Evolutionary conservation across 345 rosid genomes (phyloP).

Genomic region (Boechera divaricarpa): DNA sequence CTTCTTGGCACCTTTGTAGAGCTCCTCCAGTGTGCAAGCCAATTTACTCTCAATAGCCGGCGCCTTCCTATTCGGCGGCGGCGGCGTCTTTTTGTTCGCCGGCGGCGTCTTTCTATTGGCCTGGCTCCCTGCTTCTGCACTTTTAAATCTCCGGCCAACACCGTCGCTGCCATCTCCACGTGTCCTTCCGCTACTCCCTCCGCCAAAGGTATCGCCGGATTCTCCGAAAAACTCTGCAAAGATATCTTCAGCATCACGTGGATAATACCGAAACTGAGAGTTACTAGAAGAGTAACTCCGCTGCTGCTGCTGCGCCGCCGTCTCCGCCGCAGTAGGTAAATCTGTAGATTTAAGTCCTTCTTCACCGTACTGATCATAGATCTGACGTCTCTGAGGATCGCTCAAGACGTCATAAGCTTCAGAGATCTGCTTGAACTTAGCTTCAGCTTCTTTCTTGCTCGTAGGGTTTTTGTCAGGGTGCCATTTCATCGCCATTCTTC

Average conservation of each 20-base stretch:
- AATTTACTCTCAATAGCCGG: conserved; percentile 74
- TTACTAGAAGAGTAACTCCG: conserved; percentile 34
- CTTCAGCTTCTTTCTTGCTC: conserved; percentile 76
- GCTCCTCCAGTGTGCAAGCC: conserved; percentile 78
- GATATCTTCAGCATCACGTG: conserved; percentile 66
- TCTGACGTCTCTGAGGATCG: conserved; percentile 80
- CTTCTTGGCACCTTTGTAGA: conserved; percentile 72
- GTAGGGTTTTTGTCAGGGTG: conserved; percentile 90
- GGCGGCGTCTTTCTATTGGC: conserved; percentile 54
- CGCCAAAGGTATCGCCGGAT: conserved; percentile 37
- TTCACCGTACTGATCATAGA: conserved; percentile 85
- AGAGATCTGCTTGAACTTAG: conserved; percentile 81
- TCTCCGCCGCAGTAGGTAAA: conserved; percentile 44
- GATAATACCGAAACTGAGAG: conserved; percentile 54
- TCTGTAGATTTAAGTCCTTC: conserved; percentile 71
- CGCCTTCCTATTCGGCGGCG: conserved; percentile 50
- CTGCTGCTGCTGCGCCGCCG: conserved; percentile 33
- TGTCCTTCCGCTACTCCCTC: conserved; percentile 38
- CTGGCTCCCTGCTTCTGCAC: conserved; percentile 47
- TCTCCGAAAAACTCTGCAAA: conserved; percentile 67
- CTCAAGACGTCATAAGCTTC: conserved; percentile 88
- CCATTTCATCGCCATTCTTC: conserved; percentile 83
- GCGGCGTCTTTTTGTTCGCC: conserved; percentile 51
- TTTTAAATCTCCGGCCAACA: conserved; percentile 11
- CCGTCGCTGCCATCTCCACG: conserved; percentile 27